phyloP scores from a whole-genome alignment of 148 eudicot genomes.

The Bassia scoparia region DNA sequence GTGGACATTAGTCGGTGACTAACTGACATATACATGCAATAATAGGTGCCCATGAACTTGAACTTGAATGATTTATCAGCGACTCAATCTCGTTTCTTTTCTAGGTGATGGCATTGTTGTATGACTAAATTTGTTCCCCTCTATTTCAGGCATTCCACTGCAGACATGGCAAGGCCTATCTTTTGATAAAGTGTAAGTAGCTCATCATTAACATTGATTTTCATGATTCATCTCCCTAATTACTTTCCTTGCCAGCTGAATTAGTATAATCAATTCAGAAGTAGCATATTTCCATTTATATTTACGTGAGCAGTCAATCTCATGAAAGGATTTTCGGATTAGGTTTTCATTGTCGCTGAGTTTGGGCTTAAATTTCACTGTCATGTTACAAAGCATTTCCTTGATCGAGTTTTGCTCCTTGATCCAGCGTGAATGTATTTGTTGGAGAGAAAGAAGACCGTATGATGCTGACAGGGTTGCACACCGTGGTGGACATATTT shows the following conservation, averaged over 20 bases:
- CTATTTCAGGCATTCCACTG: conserved; percentile 67
- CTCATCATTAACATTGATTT: neutral
- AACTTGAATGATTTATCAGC: neutral
- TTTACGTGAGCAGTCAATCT: neutral
- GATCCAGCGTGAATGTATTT: conserved; percentile 63
- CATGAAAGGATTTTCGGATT: neutral
- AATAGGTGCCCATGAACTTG: too few relatives aligned
- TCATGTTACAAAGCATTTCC: neutral
- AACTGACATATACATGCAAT: too few relatives aligned
- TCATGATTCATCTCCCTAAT: too few relatives aligned
- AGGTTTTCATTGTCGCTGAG: neutral
- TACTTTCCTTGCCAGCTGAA: neutral
- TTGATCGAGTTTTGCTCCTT: neutral
- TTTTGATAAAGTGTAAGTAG: conserved; percentile 71
- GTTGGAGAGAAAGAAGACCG: conserved; percentile 69
- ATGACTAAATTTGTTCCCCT: conserved; percentile 3
- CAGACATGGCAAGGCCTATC: conserved; percentile 82
- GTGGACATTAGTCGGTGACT: too few relatives aligned
- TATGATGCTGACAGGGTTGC: conserved; percentile 84
- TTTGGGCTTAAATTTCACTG: neutral
- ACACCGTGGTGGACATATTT: conserved; percentile 73
- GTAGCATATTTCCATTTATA: neutral
- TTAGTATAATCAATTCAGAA: neutral
- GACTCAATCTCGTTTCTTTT: neutral
- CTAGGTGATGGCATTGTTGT: neutral